Base-by-base conservation (phyloP, 2,329 filamentous ascomycete genomes). In the Salinomyces thailandicus region DNA sequence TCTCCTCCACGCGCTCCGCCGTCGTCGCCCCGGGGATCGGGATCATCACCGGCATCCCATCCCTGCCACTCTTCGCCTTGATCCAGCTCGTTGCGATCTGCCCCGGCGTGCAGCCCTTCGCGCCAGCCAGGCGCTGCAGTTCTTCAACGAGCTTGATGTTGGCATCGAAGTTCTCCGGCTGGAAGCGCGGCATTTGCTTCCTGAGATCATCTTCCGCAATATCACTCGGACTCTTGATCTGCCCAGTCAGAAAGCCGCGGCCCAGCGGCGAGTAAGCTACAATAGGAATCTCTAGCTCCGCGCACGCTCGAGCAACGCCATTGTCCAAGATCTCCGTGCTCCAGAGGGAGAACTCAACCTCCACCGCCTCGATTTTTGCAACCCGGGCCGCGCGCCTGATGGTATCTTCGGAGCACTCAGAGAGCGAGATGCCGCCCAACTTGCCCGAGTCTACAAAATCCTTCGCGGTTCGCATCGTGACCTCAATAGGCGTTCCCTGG, bases 211-310 rank as follows among this genome's bases (percentile, higher is more conserved):
- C 63, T 31, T 72, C 59, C 3, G 68, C 67, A 24, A 83, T 59
- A 47, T 83, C 79, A 2, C 70, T 64, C 1, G 49, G 43, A 5
- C 55, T 62, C 50, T 65, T 69, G 49, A 73, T 59, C 43, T 68
- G 54, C 1, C 72, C 72, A 0, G 71, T 71, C 37, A 78, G 48
- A 60, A 75, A 71, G 1, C 76, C 76, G 17, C 72, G 64, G 4
- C 81, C 77, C 0, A 86, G 64, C 1, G 83, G 82, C 30, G 78
- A 79, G 60, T 85, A 87, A 0, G 79, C 80, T 22, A 85, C 60
- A 32, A 87, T 62, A 0, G 80, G 77, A 41, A 89, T 85, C 31
- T 67, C 62, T 31, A 81, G 59, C 53, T 87, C 69, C 1, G 63
- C 68, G 43, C 75, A 78, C 1, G 69, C 63, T 36, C 63, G 52